Evolutionary conservation across 169 alveolate species (phyloP).

Genomic region (Babesia ovis): DNA sequence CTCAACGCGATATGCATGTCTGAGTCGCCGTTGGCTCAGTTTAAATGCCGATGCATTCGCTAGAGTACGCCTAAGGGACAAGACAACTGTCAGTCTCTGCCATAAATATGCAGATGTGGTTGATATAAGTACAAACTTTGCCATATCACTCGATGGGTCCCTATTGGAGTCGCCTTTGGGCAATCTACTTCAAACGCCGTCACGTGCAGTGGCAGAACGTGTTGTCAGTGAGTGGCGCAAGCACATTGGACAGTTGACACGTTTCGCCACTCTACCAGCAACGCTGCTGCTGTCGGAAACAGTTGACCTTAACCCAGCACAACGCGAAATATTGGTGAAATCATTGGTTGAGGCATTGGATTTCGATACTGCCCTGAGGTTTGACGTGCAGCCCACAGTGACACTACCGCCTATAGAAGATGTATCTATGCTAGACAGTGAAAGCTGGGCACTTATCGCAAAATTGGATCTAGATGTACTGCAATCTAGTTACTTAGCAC

Average conservation of each 20-base stretch:
- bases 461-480: slow-evolving; percentile 45
- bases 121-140: not conserved
- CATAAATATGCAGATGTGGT: slow-evolving; percentile 18
- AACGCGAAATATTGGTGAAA: not conserved
- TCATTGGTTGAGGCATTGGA: slow-evolving; percentile 21
- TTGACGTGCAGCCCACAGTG: not conserved
- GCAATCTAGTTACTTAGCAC: slow-evolving; percentile 30
- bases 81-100: slow-evolving; percentile 34
- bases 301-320: slow-evolving; percentile 13
- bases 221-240: slow-evolving; percentile 43
- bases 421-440: slow-evolving; percentile 5
- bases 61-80: slow-evolving; percentile 39
- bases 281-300: slow-evolving; percentile 50
- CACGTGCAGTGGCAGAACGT: slow-evolving; percentile 8
- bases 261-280: slow-evolving; percentile 34
- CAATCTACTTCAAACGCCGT: slow-evolving; percentile 23
- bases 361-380: slow-evolving; percentile 50
- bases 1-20: slow-evolving; percentile 8
- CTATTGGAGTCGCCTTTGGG: slow-evolving; percentile 63
- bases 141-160: slow-evolving; percentile 41
- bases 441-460: not conserved
- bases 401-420: slow-evolving; percentile 23
- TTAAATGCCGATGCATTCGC: not conserved
- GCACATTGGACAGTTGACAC: slow-evolving; percentile 39
- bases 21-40: not conserved